Evolutionary conservation across 2,329 filamentous ascomycete genomes (phyloP), one percentile per base, ranked within the genome.

Genomic region (Xylariales sp.): DNA sequence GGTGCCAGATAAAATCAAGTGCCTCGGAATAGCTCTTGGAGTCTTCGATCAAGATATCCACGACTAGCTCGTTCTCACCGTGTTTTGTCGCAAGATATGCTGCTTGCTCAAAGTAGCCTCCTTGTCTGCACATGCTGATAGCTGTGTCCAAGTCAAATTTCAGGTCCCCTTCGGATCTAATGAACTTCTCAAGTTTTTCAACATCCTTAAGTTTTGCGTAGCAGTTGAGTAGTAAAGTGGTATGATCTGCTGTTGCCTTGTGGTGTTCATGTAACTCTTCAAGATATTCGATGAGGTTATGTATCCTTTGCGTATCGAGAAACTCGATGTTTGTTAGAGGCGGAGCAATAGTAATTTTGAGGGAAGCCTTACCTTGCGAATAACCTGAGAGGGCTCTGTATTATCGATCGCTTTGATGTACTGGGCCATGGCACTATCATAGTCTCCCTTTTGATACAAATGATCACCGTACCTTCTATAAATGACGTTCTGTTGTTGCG

Each of bases 201-300:
- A 97, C 95, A 77, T 99, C 96, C 79, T 99, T 99, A 16, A 98
- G 83, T 77, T 99, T 99, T 0, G 96, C 96, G 77, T 99, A 99
- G 80, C 96, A 99, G 78, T 99, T 99, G 50, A 99, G 83, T 0
- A 99, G 85, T 10, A 99, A 83, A 0, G 96, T 99, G 0, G 96
- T 99, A 74, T 99, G 96, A 72, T 99, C 96, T 1, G 94, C 91
- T 1, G 95, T 97, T 0, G 96, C 97, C 77, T 91, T 95, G 75
- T 95, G 90, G 75, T 97, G 93, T 70, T 98, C 94, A 76, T 99
- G 96, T 16, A 99, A 84, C 79, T 99, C 94, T 81, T 99, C 97
- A 1, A 99, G 85, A 76, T 98, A 99, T 77, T 97, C 93, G 63
- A 99, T 98, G 34, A 99, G 84, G 77, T 98, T 99, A 75, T 97